Conservation (phyloP, 306 rosid genomes). For the Arachis stenosperma region DNA sequence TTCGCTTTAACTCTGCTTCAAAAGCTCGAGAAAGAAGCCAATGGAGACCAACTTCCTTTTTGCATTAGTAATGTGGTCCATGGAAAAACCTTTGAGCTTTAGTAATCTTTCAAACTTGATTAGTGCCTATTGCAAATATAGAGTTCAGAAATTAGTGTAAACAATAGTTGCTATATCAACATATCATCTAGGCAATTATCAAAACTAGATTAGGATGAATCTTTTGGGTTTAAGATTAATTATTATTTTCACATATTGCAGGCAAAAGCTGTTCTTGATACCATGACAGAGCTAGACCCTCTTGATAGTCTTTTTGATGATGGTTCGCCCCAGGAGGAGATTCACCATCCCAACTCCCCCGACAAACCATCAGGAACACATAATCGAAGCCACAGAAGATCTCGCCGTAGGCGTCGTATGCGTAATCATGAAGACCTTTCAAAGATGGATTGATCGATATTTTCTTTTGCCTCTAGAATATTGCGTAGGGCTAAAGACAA, state of each 20-base stretch:
- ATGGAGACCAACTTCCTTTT: conserved; percentile 3
- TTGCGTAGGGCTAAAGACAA: too few relatives aligned
- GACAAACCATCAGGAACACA: conserved; percentile 45
- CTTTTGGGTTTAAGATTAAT: neutral
- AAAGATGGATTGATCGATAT: conserved; percentile 14
- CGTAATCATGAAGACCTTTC: conserved; percentile 47
- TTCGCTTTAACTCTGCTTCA: neutral
- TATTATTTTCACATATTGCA: conserved; percentile 34
- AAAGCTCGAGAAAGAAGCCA: conserved; percentile 5
- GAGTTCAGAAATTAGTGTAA: neutral
- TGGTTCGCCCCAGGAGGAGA: conserved; percentile 55
- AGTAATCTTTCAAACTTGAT: conserved; percentile 8
- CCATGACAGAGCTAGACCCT: conserved; percentile 60
- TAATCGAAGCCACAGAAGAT: conserved; percentile 57
- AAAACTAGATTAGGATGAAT: neutral
- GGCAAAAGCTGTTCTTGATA: conserved; percentile 50
- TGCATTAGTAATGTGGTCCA: conserved; percentile 23
- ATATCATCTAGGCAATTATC: neutral
- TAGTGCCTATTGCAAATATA: neutral
- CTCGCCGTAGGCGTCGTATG: conserved; percentile 66
- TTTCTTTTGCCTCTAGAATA: too few relatives aligned
- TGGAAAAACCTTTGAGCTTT: conserved; percentile 9
- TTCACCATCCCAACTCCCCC: conserved; percentile 42
- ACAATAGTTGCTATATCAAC: neutral
- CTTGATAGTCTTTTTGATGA: conserved; percentile 70